These are phyloP conservation scores for Hirsutella thompsonii DNA, from an alignment of 2,329 filamentous ascomycete genomes.

Conservation along the genomic window DNA sequence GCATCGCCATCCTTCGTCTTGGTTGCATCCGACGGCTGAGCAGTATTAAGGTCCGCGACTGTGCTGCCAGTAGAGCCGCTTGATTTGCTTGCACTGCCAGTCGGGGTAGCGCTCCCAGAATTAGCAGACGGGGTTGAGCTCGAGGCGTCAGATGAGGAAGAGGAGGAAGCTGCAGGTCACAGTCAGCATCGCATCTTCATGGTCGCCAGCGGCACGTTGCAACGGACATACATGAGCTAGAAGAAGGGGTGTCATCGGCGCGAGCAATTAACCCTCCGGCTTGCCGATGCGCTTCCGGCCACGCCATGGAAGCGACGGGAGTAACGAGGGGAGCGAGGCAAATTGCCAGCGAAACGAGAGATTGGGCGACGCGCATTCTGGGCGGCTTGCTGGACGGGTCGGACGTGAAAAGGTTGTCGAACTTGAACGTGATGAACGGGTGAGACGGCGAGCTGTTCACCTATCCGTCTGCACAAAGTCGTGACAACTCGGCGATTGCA, in stretches of 20 bases:
- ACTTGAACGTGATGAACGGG: neutral
- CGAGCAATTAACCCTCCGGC: conserved; percentile 39
- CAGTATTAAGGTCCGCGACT: conserved; percentile 28
- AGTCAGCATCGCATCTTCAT: neutral
- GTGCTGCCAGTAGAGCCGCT: neutral
- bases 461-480: no score
- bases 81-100: conserved; percentile 3
- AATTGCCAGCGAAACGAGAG: conserved; percentile 33
- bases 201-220: no score
- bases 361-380: conserved; percentile 37
- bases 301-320: conserved; percentile 38
- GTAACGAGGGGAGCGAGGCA: conserved; percentile 37
- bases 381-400: no score
- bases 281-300: conserved; percentile 41
- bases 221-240: conserved; percentile 1
- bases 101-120: neutral
- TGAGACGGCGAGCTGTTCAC: no score
- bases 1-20: conserved; percentile 12
- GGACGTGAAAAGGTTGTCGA: neutral
- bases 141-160: neutral
- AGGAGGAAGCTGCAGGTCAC: neutral
- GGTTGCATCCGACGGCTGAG: conserved; percentile 13
- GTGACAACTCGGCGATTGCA: no score
- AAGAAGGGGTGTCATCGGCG: conserved; percentile 22
- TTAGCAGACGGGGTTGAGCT: neutral